Evolutionary conservation across 139 green algal species (phyloP).

Genomic region (Chara braunii): DNA sequence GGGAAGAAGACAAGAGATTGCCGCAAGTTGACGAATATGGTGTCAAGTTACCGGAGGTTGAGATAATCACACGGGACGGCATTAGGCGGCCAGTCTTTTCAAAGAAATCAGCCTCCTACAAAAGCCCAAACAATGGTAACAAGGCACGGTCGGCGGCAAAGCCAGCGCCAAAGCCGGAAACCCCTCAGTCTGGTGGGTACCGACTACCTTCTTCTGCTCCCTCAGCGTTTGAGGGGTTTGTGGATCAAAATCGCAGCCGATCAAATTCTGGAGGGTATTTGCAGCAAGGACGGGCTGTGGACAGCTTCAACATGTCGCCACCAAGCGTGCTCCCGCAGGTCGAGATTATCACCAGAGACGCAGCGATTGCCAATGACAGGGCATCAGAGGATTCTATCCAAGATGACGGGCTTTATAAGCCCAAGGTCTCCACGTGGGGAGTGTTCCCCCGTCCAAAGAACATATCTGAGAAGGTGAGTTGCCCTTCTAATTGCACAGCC

Average conservation of each 20-base stretch:
- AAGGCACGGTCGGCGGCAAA: not conserved
- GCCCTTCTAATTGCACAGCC: too few species aligned
- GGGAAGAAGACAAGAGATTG: too few species aligned
- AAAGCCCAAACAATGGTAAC: not conserved
- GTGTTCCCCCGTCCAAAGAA: slow-evolving; percentile 74
- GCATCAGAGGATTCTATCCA: slow-evolving; percentile 4
- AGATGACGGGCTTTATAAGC: slow-evolving; percentile 44
- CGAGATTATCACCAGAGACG: slow-evolving; percentile 26
- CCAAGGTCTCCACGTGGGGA: slow-evolving; percentile 68
- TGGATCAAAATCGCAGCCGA: too few species aligned
- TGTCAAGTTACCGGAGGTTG: too few species aligned
- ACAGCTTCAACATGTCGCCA: slow-evolving; percentile 6
- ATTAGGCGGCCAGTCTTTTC: too few species aligned
- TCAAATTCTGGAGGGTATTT: too few species aligned
- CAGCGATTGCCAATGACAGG: not conserved
- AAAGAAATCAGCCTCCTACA: too few species aligned
- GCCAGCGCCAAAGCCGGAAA: slow-evolving; percentile 1
- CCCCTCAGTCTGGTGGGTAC: not conserved
- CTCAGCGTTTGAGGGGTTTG: too few species aligned
- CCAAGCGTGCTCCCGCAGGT: slow-evolving; percentile 5
- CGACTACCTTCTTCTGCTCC: slow-evolving; percentile 15
- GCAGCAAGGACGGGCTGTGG: slow-evolving; percentile 4
- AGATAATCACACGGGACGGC: slow-evolving; percentile 24
- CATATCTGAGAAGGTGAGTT: slow-evolving; percentile 56
- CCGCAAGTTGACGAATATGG: too few species aligned